phyloP scores from a whole-genome alignment of 2,329 filamentous ascomycete genomes.

The Penicillium sp. region DNA sequence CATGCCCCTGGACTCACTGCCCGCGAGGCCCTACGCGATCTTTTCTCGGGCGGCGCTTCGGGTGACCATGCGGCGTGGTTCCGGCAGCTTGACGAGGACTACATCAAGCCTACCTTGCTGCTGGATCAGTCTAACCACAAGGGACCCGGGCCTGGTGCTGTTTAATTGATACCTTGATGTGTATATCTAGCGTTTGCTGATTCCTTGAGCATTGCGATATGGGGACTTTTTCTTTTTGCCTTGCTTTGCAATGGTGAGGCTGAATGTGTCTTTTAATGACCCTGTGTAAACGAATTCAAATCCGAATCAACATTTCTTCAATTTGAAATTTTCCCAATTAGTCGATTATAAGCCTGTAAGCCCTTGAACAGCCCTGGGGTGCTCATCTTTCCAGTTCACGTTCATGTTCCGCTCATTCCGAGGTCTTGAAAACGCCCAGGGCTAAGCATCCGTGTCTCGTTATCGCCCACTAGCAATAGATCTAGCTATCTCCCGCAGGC shows the following conservation, averaged over 20 bases:
- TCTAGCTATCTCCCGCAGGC: neutral
- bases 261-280: neutral
- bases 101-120: constrained; percentile 87
- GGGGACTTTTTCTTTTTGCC: neutral
- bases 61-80: constrained; percentile 91
- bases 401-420: no score
- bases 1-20: constrained; percentile 61
- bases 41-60: constrained; percentile 69
- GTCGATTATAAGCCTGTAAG: no score
- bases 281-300: neutral
- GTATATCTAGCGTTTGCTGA: constrained; percentile 23
- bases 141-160: constrained; percentile 38
- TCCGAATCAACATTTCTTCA: neutral
- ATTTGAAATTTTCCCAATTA: neutral
- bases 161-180: constrained; percentile 28
- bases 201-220: constrained; percentile 5
- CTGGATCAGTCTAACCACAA: constrained; percentile 66
- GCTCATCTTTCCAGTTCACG: no score
- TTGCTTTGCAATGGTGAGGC: constrained; percentile 8
- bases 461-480: constrained; percentile 9
- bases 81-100: constrained; percentile 90
- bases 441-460: neutral
- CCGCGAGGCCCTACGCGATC: constrained; percentile 73
- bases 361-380: no score
- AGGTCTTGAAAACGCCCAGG: no score